Percentiles rank a stretch among this genome's conserved stretches.
These are phyloP conservation scores for Lycium ferocissimum DNA, from an alignment of 257 asterid genomes.

Conservation along the genomic window DNA sequence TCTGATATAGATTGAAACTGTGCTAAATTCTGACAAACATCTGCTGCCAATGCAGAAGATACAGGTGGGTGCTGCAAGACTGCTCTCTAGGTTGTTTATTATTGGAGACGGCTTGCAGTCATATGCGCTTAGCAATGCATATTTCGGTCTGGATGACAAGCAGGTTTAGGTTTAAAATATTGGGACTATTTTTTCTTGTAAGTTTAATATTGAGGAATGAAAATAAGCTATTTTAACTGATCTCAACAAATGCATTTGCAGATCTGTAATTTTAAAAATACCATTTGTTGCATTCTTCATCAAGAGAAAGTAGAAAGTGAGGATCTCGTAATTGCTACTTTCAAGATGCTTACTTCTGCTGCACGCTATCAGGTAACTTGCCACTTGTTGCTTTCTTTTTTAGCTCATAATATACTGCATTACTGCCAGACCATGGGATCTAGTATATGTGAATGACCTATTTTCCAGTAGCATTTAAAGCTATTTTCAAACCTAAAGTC, in stretches of 20 bases:
- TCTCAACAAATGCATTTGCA: constrained; percentile 45
- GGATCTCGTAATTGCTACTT: constrained; percentile 64
- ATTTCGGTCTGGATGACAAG: constrained; percentile 82
- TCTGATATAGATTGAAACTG: constrained; percentile 11
- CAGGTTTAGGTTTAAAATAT: constrained; percentile 58
- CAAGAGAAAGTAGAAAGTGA: constrained; percentile 66
- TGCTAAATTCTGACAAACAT: neutral
- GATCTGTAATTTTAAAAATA: constrained; percentile 65
- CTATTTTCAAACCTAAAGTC: neutral
- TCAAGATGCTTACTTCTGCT: constrained; percentile 73
- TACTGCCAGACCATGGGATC: neutral
- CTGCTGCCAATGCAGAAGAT: constrained; percentile 61
- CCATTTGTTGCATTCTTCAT: constrained; percentile 60
- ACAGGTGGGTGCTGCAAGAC: constrained; percentile 75
- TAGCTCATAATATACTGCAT: constrained; percentile 2
- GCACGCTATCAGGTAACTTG: constrained; percentile 73
- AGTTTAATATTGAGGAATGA: neutral
- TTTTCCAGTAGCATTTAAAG: neutral
- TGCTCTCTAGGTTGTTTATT: constrained; percentile 70
- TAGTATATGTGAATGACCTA: neutral
- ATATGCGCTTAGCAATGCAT: constrained; percentile 54
- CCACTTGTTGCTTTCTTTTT: constrained; percentile 9
- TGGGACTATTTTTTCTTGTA: constrained; percentile 31
- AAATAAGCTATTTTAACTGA: constrained; percentile 36
- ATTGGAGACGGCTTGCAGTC: constrained; percentile 58